phyloP scores from a whole-genome alignment of 768 basidiomycete species.

The Lepiota venenata region DNA sequence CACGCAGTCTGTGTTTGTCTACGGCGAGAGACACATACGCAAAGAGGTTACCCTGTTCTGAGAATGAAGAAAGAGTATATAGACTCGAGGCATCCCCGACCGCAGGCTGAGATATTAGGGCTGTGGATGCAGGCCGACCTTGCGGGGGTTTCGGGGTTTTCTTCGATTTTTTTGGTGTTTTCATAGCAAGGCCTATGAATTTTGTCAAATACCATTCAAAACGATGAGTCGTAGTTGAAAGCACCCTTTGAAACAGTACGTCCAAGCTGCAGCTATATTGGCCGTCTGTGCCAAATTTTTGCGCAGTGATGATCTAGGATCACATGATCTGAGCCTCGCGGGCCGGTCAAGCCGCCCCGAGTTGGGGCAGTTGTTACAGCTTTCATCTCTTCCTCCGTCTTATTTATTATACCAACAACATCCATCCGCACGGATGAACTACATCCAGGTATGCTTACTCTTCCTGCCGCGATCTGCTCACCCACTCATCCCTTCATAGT shows the following conservation, averaged over 20 bases:
- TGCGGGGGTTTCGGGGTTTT: constrained; percentile 53
- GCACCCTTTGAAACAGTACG: not conserved
- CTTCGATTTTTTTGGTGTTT: constrained; percentile 46
- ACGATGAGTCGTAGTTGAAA: not conserved
- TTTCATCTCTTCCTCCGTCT: constrained; percentile 1
- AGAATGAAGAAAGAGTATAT: constrained; percentile 53
- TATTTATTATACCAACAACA: not conserved
- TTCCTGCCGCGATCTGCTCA: not conserved
- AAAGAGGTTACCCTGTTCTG: constrained; percentile 51
- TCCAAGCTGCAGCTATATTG: not conserved
- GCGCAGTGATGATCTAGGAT: not conserved
- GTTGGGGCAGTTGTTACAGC: constrained; percentile 6
- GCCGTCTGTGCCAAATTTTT: constrained; percentile 7
- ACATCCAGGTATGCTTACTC: constrained; percentile 43
- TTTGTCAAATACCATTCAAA: not conserved
- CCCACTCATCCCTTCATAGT: constrained; percentile 33
- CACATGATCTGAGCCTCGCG: constrained; percentile 3
- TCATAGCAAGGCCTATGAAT: constrained; percentile 27
- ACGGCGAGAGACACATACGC: constrained; percentile 62
- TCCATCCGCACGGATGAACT: constrained; percentile 35
- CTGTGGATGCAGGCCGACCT: constrained; percentile 49
- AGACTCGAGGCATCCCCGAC: constrained; percentile 43
- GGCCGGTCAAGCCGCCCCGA: constrained; percentile 7
- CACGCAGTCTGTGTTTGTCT: constrained; percentile 68
- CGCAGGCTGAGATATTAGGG: constrained; percentile 52